phyloP scores from a whole-genome alignment of 129 eudicot genomes.

The Scalesia atractyloides region DNA sequence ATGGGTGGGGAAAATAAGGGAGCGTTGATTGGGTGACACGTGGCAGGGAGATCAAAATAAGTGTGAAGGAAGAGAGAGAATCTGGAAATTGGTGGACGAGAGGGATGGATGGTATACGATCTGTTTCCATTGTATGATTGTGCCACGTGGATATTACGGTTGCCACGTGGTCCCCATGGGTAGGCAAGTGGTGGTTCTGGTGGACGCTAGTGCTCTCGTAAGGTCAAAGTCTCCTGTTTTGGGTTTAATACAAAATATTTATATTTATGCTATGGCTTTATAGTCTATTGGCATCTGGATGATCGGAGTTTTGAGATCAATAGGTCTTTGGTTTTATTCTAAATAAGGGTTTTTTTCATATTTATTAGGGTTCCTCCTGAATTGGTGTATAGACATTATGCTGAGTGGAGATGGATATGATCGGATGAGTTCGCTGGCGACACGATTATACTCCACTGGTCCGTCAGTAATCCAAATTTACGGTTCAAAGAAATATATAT shows the following conservation, averaged over 20 bases:
- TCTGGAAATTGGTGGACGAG: constrained; percentile 66
- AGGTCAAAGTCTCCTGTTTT: constrained; percentile 14
- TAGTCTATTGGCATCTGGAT: too few species aligned
- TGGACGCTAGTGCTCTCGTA: constrained; percentile 1
- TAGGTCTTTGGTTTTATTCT: too few species aligned
- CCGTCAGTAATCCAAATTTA: too few species aligned
- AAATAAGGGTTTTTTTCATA: too few species aligned
- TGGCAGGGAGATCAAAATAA: constrained; percentile 58
- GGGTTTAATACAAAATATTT: neutral
- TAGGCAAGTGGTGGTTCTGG: constrained; percentile 31
- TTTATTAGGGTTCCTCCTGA: too few species aligned
- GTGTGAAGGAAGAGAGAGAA: constrained; percentile 36
- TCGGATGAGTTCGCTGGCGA: too few species aligned
- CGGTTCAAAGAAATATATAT: too few species aligned
- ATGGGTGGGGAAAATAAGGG: constrained; percentile 25
- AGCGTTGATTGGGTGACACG: constrained; percentile 49
- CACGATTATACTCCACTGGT: too few species aligned
- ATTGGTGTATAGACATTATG: too few species aligned
- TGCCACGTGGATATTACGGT: constrained; percentile 40
- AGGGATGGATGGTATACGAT: constrained; percentile 56
- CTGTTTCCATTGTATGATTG: constrained; percentile 52
- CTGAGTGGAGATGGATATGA: too few species aligned
- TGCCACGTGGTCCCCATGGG: constrained; percentile 19
- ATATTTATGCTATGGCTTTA: too few species aligned
- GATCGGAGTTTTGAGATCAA: too few species aligned